A percentile compares a stretch with the other conserved stretches of the same genome.
These are phyloP conservation scores for Ensete ventricosum DNA, from an alignment of 176 grass and related monocot genomes.

Conservation along the genomic window DNA sequence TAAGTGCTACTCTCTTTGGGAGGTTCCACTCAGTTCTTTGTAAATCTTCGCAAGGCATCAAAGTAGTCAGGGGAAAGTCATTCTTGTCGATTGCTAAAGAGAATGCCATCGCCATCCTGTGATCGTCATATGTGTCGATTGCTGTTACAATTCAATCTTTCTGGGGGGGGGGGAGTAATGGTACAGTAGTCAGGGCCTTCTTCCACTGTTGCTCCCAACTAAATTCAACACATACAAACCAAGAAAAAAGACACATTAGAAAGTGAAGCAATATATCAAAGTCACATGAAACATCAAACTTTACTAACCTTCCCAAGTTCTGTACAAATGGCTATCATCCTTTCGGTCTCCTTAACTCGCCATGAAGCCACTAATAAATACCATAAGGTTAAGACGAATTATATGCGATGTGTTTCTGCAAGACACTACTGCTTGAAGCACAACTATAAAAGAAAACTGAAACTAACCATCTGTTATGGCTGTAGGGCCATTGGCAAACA, in stretches of 20 bases:
- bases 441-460: not conserved
- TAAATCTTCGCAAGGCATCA: conserved; percentile 63
- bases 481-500: conserved; percentile 89
- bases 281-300: not conserved
- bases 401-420: not conserved
- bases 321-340: conserved; percentile 77
- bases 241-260: not conserved
- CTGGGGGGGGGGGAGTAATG: conserved; percentile 70
- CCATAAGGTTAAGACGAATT: conserved; percentile 13
- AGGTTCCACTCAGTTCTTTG: conserved; percentile 40
- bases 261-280: not conserved
- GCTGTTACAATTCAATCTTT: conserved; percentile 60
- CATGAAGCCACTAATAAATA: conserved; percentile 90
- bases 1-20: not conserved
- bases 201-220: conserved; percentile 84
- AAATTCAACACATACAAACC: not conserved
- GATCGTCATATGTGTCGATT: conserved; percentile 88
- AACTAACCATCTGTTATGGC: conserved; percentile 88
- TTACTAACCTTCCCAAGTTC: conserved; percentile 75
- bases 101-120: conserved; percentile 97
- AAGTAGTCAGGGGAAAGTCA: conserved; percentile 97
- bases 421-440: no score
- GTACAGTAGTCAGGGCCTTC: conserved; percentile 93
- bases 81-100: conserved; percentile 63
- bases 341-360: conserved; percentile 98